Evolutionary conservation across 352 stramenopile genomes (phyloP).

Genomic region (Pythium vanterpoolii): DNA sequence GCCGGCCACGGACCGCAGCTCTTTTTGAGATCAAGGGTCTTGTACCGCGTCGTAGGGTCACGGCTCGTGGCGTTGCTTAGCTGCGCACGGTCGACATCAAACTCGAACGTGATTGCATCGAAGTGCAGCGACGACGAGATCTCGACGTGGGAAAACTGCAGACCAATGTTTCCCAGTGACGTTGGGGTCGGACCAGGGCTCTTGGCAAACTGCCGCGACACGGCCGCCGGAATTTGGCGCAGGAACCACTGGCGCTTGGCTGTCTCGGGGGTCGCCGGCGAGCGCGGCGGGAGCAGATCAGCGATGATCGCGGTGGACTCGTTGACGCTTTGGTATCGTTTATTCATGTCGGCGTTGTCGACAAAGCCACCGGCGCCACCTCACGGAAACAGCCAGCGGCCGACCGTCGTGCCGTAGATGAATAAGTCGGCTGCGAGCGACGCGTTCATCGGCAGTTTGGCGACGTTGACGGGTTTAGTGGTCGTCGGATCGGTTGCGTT

Average conservation of each 20-base stretch:
- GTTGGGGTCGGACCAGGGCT: background rate
- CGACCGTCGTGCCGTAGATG: background rate
- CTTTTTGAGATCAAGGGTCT: background rate
- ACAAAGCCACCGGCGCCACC: background rate
- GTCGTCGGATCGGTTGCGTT: conserved; percentile 4
- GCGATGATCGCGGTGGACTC: background rate
- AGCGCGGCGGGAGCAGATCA: background rate
- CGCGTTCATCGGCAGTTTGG: conserved; percentile 19
- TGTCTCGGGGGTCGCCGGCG: background rate
- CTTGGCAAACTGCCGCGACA: background rate
- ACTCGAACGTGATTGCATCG: conserved; percentile 5
- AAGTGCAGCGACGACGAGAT: background rate
- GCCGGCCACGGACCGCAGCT: conserved; percentile 1
- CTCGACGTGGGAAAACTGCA: conserved; percentile 1
- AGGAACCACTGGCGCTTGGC: conserved; percentile 5
- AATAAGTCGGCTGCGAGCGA: conserved; percentile 15
- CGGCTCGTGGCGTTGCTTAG: background rate
- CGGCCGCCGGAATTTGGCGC: background rate
- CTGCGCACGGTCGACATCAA: background rate
- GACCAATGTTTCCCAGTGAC: background rate
- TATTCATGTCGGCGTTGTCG: background rate
- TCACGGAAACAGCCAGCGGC: conserved; percentile 3
- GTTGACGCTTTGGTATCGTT: background rate
- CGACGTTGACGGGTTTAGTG: background rate
- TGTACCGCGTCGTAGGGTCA: background rate